phyloP scores from a whole-genome alignment of 2,329 filamentous ascomycete genomes.

The Lanzia echinophila region DNA sequence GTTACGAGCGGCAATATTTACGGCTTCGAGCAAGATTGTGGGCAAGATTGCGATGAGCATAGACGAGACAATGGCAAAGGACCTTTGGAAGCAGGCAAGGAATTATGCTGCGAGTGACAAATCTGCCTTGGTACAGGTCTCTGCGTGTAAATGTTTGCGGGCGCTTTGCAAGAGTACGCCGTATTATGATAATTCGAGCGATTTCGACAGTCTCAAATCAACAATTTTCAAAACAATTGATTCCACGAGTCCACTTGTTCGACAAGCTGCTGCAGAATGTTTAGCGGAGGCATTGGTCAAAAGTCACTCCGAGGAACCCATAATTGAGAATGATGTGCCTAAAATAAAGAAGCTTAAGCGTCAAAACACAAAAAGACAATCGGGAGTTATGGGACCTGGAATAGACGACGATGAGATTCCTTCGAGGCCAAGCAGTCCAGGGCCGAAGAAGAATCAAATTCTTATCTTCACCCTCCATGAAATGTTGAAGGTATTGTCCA shows the following conservation, averaged over 20 bases:
- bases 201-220: constrained; percentile 83
- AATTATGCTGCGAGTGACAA: constrained; percentile 74
- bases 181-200: constrained; percentile 81
- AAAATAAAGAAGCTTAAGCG: constrained; percentile 67
- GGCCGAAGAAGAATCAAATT: constrained; percentile 64
- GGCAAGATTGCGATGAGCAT: constrained; percentile 68
- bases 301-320: constrained; percentile 60
- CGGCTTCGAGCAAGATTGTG: constrained; percentile 67
- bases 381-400: constrained; percentile 34
- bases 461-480: constrained; percentile 71
- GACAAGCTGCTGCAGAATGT: constrained; percentile 81
- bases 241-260: constrained; percentile 63
- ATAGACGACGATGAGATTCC: constrained; percentile 65
- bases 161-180: constrained; percentile 63
- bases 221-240: constrained; percentile 84
- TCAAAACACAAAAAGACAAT: constrained; percentile 47
- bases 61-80: constrained; percentile 79
- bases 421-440: constrained; percentile 65
- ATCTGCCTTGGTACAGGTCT: constrained; percentile 70
- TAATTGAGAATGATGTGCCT: constrained; percentile 43
- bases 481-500: constrained; percentile 70
- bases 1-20: constrained; percentile 70
- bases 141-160: constrained; percentile 73
- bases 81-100: constrained; percentile 88
- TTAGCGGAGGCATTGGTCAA: constrained; percentile 79